phyloP scores from a whole-genome alignment of 768 basidiomycete genomes.

The Tylopilus felleus region DNA sequence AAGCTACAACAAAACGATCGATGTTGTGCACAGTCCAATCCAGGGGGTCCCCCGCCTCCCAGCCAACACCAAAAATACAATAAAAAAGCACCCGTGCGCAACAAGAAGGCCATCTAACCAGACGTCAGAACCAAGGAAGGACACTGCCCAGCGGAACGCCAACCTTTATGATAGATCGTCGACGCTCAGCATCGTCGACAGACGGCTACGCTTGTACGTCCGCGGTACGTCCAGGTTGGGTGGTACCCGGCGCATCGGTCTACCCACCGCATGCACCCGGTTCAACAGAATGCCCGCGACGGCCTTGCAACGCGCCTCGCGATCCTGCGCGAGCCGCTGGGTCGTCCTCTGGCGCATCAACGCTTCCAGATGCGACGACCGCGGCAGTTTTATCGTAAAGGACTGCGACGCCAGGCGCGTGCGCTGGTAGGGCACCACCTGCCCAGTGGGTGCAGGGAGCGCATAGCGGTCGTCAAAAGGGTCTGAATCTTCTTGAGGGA shows the following conservation, averaged over 20 bases:
- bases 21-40: background rate
- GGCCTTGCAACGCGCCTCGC: conserved; percentile 44
- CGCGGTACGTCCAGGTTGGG: conserved; percentile 29
- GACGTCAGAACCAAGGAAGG: background rate
- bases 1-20: background rate
- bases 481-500: conserved; percentile 18
- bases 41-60: background rate
- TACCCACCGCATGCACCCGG: conserved; percentile 49
- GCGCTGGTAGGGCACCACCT: conserved; percentile 22
- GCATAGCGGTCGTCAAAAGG: conserved; percentile 28
- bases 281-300: conserved; percentile 59
- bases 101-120: conserved; percentile 11
- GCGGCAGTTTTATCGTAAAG: conserved; percentile 25
- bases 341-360: conserved; percentile 32
- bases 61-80: background rate
- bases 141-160: background rate
- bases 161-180: conserved; percentile 33
- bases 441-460: conserved; percentile 6
- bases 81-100: conserved; percentile 6
- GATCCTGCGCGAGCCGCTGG: conserved; percentile 33
- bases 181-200: conserved; percentile 49
- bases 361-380: conserved; percentile 19
- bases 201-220: conserved; percentile 50
- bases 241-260: conserved; percentile 45
- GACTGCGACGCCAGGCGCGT: conserved; percentile 30